A percentile compares a stretch with the other conserved stretches of the same genome.
These are phyloP conservation scores for Microbotryum scabiosae DNA, from an alignment of 1,284 basidiomycete species.

Conservation along the genomic window DNA sequence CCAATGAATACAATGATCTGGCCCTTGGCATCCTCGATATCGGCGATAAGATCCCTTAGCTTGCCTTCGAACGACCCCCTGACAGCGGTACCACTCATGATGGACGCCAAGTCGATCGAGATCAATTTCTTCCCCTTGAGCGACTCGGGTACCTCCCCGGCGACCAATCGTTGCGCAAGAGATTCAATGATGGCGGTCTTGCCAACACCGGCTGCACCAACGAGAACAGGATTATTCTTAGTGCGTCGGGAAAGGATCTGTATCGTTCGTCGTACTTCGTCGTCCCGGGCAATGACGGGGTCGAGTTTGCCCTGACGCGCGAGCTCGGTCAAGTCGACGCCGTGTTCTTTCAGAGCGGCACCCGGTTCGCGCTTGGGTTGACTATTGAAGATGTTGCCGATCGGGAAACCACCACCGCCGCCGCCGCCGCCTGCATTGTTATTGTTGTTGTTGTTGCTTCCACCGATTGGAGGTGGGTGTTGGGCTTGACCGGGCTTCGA, in stretches of 20 bases:
- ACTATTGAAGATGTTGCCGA: conserved; percentile 37
- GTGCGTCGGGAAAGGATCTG: conserved; percentile 50
- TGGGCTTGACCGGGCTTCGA: not conserved
- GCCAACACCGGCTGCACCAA: conserved; percentile 53
- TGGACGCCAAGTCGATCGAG: conserved; percentile 14
- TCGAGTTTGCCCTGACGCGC: conserved; percentile 80
- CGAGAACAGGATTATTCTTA: conserved; percentile 65
- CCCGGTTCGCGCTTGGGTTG: conserved; percentile 30
- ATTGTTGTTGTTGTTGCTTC: not conserved
- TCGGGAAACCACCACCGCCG: conserved; percentile 31
- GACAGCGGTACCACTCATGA: conserved; percentile 66
- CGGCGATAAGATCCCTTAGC: conserved; percentile 67
- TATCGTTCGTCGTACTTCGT: conserved; percentile 80
- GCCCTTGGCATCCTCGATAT: conserved; percentile 72
- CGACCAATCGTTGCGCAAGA: conserved; percentile 75
- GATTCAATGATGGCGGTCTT: conserved; percentile 92
- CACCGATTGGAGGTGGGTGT: not conserved
- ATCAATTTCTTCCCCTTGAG: conserved; percentile 73
- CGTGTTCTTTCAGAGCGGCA: conserved; percentile 45
- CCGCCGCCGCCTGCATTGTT: not conserved
- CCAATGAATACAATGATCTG: conserved; percentile 32
- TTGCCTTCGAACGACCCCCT: conserved; percentile 87
- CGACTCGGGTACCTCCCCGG: conserved; percentile 86
- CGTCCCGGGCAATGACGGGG: conserved; percentile 59
- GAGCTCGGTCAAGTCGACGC: conserved; percentile 72